Conservation (phyloP, 2,329 filamentous ascomycete species). For the Diaporthe sp. region DNA sequence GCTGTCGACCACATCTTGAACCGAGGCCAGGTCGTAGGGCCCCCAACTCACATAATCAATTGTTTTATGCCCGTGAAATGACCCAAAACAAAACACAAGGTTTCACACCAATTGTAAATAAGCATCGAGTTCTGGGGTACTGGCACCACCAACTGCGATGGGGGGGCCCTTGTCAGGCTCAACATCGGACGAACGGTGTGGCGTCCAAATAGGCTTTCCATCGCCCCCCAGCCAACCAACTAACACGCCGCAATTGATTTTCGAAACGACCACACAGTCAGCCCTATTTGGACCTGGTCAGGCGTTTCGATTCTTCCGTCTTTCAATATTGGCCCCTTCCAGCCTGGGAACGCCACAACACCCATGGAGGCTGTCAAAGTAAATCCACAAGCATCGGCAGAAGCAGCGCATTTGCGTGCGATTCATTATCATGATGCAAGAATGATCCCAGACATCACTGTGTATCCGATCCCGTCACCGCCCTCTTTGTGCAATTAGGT, state of each 20-base stretch:
- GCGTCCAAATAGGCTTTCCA: not conserved
- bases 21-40: not conserved
- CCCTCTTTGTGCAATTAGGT: not conserved
- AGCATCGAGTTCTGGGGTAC: not conserved
- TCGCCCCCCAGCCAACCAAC: constrained; percentile 3
- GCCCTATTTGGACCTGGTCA: not conserved
- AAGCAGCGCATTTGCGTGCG: not conserved
- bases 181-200: constrained; percentile 17
- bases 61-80: not conserved
- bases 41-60: constrained; percentile 17
- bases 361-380: not conserved
- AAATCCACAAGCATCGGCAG: too few relatives aligned
- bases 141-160: not conserved
- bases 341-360: not conserved
- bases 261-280: constrained; percentile 6
- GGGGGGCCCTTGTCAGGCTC: not conserved
- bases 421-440: not conserved
- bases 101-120: not conserved
- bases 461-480: not conserved
- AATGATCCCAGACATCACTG: not conserved
- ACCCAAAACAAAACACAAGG: constrained; percentile 11
- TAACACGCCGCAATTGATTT: not conserved
- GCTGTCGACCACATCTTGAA: not conserved
- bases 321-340: not conserved
- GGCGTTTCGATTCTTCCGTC: not conserved